phyloP scores from a whole-genome alignment of 2,329 filamentous ascomycete species.

The Fusarium sp. region DNA sequence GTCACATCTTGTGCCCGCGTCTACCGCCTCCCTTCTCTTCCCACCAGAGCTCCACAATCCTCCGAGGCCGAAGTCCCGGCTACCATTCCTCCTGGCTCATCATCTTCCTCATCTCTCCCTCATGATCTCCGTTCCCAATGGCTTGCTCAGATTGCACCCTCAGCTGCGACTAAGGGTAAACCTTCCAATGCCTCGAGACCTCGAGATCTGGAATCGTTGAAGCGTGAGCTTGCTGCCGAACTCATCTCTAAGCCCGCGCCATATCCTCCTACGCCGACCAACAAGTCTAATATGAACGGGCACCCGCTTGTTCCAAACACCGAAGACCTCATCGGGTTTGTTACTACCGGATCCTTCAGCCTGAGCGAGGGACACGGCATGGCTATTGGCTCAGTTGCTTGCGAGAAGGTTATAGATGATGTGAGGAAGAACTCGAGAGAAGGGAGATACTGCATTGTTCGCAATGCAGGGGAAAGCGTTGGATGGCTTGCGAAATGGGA shows the following conservation, averaged over 20 bases:
- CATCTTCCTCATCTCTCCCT: slow-evolving; percentile 49
- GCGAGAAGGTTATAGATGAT: slow-evolving; percentile 63
- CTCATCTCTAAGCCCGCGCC: slow-evolving; percentile 54
- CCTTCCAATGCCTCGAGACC: slow-evolving; percentile 28
- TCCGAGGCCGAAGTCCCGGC: slow-evolving; percentile 60
- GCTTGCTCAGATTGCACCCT: slow-evolving; percentile 66
- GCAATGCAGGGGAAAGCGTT: slow-evolving; percentile 81
- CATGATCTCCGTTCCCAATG: slow-evolving; percentile 73
- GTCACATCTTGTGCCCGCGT: slow-evolving; percentile 80
- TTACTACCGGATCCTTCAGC: slow-evolving; percentile 87
- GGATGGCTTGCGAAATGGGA: slow-evolving; percentile 87
- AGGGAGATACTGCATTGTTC: slow-evolving; percentile 77
- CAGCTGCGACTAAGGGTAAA: slow-evolving; percentile 3
- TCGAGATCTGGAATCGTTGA: slow-evolving; percentile 53
- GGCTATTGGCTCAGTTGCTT: slow-evolving; percentile 77
- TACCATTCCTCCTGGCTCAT: slow-evolving; percentile 50
- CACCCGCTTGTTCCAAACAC: slow-evolving; percentile 78
- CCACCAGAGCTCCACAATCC: slow-evolving; percentile 38
- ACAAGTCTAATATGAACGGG: slow-evolving; percentile 55
- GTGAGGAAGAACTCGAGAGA: slow-evolving; percentile 52
- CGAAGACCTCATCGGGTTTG: slow-evolving; percentile 85
- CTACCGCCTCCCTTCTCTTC: slow-evolving; percentile 76
- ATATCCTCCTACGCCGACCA: slow-evolving; percentile 51
- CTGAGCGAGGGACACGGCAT: slow-evolving; percentile 79
- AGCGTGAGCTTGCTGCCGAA: slow-evolving; percentile 59